phyloP scores from a whole-genome alignment of 164 flowering plant species.

The Vitis cinerea region DNA sequence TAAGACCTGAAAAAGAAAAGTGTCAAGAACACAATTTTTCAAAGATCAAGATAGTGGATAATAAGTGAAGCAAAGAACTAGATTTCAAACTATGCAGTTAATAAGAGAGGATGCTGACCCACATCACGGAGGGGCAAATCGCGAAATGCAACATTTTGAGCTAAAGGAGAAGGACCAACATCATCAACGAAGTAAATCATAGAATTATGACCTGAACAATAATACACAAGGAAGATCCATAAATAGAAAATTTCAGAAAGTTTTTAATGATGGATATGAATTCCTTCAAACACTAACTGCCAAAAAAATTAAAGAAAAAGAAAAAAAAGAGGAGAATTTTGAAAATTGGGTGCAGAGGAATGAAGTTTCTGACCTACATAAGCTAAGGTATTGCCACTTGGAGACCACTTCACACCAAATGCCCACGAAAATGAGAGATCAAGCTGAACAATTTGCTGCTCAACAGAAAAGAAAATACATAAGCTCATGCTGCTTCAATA shows the following conservation, averaged over 20 bases:
- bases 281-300: neutral
- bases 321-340: neutral
- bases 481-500: constrained; percentile 3
- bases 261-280: too few relatives aligned
- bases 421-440: constrained; percentile 98
- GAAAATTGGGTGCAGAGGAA: neutral
- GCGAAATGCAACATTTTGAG: constrained; percentile 85
- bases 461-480: constrained; percentile 20
- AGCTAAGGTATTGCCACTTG: constrained; percentile 94
- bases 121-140: constrained; percentile 99
- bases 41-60: neutral
- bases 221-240: neutral
- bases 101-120: constrained; percentile 96
- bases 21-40: neutral
- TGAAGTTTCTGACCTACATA: constrained; percentile 80
- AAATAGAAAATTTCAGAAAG: too few relatives aligned
- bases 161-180: constrained; percentile 92
- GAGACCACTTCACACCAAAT: constrained; percentile 98
- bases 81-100: constrained; percentile 10
- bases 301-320: neutral
- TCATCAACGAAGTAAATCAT: constrained; percentile 98
- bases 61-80: neutral
- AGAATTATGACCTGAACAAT: constrained; percentile 82
- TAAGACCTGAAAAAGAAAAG: constrained; percentile 52
- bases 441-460: constrained; percentile 96